phyloP scores from a whole-genome alignment of 208 protist species.

The Trypanosoma brucei region DNA sequence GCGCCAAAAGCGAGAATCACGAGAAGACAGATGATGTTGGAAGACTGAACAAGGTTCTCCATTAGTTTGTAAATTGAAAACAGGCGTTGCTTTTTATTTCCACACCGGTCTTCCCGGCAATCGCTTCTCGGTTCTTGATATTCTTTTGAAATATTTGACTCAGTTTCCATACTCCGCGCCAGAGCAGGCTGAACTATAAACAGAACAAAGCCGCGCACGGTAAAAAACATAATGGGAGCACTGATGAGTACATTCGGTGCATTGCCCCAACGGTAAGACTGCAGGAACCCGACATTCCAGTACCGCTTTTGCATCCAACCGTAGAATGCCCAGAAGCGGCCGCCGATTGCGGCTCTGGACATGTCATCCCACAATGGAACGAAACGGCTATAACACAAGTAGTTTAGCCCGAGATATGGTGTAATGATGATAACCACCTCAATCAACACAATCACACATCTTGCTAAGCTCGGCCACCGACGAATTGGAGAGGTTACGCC shows the following conservation, averaged over 20 bases:
- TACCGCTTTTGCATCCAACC: constrained; percentile 65
- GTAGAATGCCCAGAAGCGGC: constrained; percentile 60
- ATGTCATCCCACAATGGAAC: constrained; percentile 26
- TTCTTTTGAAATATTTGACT: neutral
- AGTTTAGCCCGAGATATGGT: constrained; percentile 57
- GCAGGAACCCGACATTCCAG: constrained; percentile 69
- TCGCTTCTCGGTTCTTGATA: neutral
- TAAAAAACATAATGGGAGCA: constrained; percentile 37
- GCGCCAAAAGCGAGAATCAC: constrained; percentile 38
- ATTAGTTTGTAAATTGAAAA: constrained; percentile 5
- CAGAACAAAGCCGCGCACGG: constrained; percentile 18
- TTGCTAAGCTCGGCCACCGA: constrained; percentile 35
- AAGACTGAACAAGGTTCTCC: constrained; percentile 34
- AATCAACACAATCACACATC: constrained; percentile 34
- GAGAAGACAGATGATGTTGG: constrained; percentile 48
- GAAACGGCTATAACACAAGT: constrained; percentile 49
- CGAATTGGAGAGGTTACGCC: constrained; percentile 1
- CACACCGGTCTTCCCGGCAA: no score
- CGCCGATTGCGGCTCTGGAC: constrained; percentile 16
- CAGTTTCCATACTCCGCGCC: neutral
- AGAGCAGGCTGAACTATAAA: constrained; percentile 27
- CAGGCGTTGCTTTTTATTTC: neutral
- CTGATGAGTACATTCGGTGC: constrained; percentile 64
- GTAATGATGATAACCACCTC: constrained; percentile 32
- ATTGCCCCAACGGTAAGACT: constrained; percentile 55